Evolutionary conservation across 106 monocot species (phyloP).

Genomic region (Dendrobium huoshanense): DNA sequence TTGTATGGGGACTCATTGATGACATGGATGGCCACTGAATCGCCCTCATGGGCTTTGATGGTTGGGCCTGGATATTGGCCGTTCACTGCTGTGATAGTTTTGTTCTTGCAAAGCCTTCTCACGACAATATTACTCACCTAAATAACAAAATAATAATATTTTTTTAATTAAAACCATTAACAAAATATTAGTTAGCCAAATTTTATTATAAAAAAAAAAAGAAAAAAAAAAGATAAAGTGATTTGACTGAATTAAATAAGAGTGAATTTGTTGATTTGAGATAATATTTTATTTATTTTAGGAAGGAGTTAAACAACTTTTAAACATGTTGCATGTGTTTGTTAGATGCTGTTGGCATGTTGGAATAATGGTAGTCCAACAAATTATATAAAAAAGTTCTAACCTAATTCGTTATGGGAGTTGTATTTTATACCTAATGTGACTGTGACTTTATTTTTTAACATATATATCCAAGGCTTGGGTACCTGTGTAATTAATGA

Average conservation of each 20-base stretch:
- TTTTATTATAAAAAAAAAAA: no score
- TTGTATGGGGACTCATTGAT: conserved; percentile 57
- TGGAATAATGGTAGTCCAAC: no score
- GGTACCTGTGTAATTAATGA: no score
- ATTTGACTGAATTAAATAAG: neutral
- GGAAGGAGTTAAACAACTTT: neutral
- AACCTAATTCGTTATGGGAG: no score
- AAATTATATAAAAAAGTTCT: no score
- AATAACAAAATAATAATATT: neutral
- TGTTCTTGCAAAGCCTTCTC: conserved; percentile 13
- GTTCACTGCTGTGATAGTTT: conserved; percentile 40
- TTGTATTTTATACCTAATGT: no score
- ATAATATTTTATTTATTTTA: neutral
- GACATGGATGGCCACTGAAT: conserved; percentile 40
- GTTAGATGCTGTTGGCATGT: no score
- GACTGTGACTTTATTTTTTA: no score
- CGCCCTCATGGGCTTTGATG: conserved; percentile 37
- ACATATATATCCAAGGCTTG: no score
- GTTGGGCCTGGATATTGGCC: conserved; percentile 43
- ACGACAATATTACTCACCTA: conserved; percentile 27
- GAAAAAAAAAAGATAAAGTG: no score
- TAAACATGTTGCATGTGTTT: no score
- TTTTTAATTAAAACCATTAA: neutral
- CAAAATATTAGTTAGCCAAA: neutral
- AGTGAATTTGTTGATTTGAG: neutral